Evolutionary conservation across 257 asterid species (phyloP).

Genomic region (Agastache rugosa): DNA sequence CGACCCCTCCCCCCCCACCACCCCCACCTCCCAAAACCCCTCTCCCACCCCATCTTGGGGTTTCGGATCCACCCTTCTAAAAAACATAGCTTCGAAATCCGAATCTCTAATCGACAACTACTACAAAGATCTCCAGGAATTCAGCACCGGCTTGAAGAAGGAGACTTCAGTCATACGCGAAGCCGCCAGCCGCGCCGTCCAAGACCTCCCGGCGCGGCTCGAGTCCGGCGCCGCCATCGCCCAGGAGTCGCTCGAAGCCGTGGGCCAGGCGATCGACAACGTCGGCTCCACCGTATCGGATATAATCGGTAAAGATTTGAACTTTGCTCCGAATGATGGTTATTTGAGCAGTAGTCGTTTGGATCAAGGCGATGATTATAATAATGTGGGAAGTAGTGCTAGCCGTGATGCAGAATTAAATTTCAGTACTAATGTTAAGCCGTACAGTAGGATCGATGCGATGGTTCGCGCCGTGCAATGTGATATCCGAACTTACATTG

Average conservation of each 20-base stretch:
- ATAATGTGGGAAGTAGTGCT: constrained; percentile 6
- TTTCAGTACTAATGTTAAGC: constrained; percentile 46
- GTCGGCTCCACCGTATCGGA: constrained; percentile 68
- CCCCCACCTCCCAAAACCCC: constrained; percentile 43
- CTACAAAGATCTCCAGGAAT: constrained; percentile 76
- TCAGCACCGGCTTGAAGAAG: constrained; percentile 64
- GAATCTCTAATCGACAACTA: constrained; percentile 75
- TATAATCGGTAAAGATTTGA: constrained; percentile 71
- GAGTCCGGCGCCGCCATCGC: constrained; percentile 90
- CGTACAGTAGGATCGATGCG: constrained; percentile 78
- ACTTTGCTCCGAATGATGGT: constrained; percentile 45
- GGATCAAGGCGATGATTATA: constrained; percentile 38
- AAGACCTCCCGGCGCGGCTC: constrained; percentile 71
- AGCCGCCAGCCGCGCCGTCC: constrained; percentile 78
- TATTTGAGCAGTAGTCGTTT: constrained; percentile 38
- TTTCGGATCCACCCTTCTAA: constrained; percentile 66
- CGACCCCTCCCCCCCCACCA: constrained; percentile 39
- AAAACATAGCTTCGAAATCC: constrained; percentile 71
- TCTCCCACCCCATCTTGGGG: constrained; percentile 55
- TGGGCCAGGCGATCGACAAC: constrained; percentile 81
- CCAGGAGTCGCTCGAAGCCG: constrained; percentile 82
- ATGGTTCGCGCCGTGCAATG: constrained; percentile 63
- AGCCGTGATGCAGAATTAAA: constrained; percentile 38
- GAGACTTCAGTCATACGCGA: constrained; percentile 77
- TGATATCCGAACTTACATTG: constrained; percentile 68